Base-by-base conservation (phyloP, 805 yeast species). In the Pichia exigua region DNA sequence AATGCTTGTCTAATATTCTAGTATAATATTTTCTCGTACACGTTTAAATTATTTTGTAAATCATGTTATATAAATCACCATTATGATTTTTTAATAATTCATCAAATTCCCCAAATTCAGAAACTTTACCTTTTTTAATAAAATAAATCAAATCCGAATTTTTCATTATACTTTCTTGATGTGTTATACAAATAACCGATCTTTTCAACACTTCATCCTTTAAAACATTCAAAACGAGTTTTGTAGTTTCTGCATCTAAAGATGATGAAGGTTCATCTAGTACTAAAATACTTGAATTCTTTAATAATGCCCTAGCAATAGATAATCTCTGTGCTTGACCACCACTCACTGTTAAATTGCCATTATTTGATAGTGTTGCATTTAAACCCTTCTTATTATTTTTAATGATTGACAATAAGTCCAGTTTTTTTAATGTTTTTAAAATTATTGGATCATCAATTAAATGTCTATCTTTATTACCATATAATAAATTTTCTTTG, bases 191-290 rank as follows among this genome's bases (percentile, higher is more conserved):
- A 1, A 92, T 59, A 0, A 82, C 73, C 0, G 82, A 72, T 1
- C 74, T 54, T n/a, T 42, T 46, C 1, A 48, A 42, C 24, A 47
- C 60, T 40, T 63, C 69, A 2, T 61, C 58, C 13, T 59, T 49
- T 0, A 92, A 70, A 52, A 87, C 57, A 1, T 73, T 61, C 17
- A 74, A 69, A n/a, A 94, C 76, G 2, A 64, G 61, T 9, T 61
- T 58, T 0, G 85, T 65, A 56, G 83, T 85, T 20, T 73, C 76
- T 0, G 83, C 73, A 63, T 94, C 99, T 46, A 94, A 70, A 0
- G 96, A 86, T 0, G 97, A 83, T 0, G 98, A 90, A 59, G 91
- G 84, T 64, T 94, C 99, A 66, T 94, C 99, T 46, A 94, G 66
- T 7, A 94, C 73, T n/a, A 82, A 72, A 11, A 82, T 57, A 30